Evolutionary conservation across 768 basidiomycete species (phyloP).

Genomic region (Boletellus ananas): DNA sequence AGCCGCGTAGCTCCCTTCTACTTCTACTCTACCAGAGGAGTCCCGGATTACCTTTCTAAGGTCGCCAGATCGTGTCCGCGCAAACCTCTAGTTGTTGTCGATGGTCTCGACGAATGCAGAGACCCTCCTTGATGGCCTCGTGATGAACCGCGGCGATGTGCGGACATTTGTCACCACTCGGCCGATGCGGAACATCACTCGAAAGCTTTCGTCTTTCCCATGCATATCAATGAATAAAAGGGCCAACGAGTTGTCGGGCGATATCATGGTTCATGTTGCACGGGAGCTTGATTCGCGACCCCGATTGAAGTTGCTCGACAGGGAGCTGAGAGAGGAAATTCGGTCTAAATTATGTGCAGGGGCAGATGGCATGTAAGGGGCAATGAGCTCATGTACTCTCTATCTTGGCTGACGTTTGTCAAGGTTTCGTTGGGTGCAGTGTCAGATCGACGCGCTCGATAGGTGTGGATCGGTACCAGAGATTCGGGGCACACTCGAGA

Average conservation of each 20-base stretch:
- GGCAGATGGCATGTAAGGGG: conserved; percentile 23
- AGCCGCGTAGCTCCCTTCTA: background rate
- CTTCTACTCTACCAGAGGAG: conserved; percentile 2
- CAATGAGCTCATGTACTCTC: background rate
- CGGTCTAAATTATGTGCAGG: background rate
- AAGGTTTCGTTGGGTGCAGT: conserved; percentile 18
- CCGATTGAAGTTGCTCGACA: conserved; percentile 2
- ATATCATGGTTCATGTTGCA: conserved; percentile 9
- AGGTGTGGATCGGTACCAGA: background rate
- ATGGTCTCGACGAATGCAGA: conserved; percentile 23
- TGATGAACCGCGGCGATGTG: background rate
- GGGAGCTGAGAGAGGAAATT: conserved; percentile 8
- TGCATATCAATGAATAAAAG: conserved; percentile 9
- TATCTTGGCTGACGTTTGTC: background rate
- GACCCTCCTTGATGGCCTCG: conserved; percentile 11
- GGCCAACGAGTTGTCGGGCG: background rate
- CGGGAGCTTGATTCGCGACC: conserved; percentile 8
- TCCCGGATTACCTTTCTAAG: conserved; percentile 1
- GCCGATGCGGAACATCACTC: conserved; percentile 2
- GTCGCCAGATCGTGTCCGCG: background rate
- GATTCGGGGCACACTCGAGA: conserved; percentile 3
- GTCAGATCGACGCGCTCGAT: conserved; percentile 11
- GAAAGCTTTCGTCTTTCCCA: background rate
- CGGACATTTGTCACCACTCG: conserved; percentile 11
- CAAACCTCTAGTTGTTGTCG: conserved; percentile 13